These are phyloP conservation scores for Cordyceps tenuipes DNA, from an alignment of 2,329 filamentous ascomycete genomes.

Conservation along the genomic window DNA sequence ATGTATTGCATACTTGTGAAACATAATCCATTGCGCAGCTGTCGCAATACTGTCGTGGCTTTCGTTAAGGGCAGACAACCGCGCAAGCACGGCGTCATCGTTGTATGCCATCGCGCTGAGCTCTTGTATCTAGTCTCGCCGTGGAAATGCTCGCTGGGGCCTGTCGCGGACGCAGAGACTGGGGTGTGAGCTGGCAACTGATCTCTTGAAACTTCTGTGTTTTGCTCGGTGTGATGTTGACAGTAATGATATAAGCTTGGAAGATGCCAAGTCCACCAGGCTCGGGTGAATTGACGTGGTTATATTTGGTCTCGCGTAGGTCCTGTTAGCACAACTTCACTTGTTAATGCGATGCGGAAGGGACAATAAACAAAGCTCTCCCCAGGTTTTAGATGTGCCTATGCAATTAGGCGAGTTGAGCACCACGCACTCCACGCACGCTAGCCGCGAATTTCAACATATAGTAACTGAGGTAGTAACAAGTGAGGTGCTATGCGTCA, in stretches of 20 bases:
- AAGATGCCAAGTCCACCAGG: background rate
- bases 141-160: background rate
- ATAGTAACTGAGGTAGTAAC: too few relatives aligned
- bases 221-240: background rate
- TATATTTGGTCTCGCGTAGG: background rate
- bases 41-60: constrained; percentile 95
- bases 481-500: too few relatives aligned
- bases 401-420: constrained; percentile 8
- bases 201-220: background rate
- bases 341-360: background rate
- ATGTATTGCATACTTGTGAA: constrained; percentile 64
- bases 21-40: constrained; percentile 99
- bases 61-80: constrained; percentile 91
- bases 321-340: background rate
- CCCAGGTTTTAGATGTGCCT: background rate
- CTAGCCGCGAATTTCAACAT: background rate
- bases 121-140: constrained; percentile 15
- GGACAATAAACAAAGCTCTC: background rate
- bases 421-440: background rate
- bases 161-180: background rate
- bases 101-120: constrained; percentile 70
- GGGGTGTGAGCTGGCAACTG: background rate
- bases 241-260: background rate
- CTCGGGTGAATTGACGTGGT: background rate
- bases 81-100: constrained; percentile 89